phyloP scores from a whole-genome alignment of 2,329 filamentous ascomycete species.

The Graphilbum fragrans region DNA sequence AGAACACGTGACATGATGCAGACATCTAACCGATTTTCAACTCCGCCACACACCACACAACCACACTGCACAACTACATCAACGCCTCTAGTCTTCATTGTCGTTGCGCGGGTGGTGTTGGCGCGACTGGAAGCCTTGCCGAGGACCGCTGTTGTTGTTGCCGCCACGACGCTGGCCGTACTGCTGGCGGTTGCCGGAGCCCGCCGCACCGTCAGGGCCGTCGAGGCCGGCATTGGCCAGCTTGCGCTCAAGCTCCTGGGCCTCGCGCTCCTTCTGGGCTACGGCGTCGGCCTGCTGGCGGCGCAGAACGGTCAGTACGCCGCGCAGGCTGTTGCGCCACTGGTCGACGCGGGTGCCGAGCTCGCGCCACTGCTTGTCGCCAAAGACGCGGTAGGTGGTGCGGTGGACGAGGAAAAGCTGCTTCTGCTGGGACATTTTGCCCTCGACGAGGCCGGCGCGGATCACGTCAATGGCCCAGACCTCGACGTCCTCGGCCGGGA shows the following conservation, averaged over 20 bases:
- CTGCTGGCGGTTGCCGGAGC: neutral
- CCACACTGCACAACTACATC: neutral
- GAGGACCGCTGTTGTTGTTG: neutral
- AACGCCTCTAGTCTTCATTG: neutral
- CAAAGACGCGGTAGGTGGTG: constrained; percentile 92
- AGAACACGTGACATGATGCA: no score
- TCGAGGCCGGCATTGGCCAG: constrained; percentile 16
- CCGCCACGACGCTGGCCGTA: neutral
- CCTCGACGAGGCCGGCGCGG: constrained; percentile 87
- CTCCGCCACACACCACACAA: neutral
- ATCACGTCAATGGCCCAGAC: constrained; percentile 99
- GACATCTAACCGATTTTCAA: no score
- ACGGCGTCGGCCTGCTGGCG: constrained; percentile 72
- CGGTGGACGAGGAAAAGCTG: constrained; percentile 92
- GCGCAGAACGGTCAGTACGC: constrained; percentile 66
- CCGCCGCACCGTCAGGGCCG: constrained; percentile 21
- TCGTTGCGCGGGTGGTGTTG: neutral
- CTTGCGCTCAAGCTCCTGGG: constrained; percentile 59
- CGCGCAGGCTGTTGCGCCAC: constrained; percentile 73
- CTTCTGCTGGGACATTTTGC: constrained; percentile 87
- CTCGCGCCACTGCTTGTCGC: constrained; percentile 96
- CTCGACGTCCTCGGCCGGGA: constrained; percentile 77
- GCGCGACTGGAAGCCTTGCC: neutral
- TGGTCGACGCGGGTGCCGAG: constrained; percentile 81
- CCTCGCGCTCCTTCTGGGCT: constrained; percentile 65